These are phyloP conservation scores for Tulasnella sp. DNA, from an alignment of 768 basidiomycete species.

Conservation along the genomic window DNA sequence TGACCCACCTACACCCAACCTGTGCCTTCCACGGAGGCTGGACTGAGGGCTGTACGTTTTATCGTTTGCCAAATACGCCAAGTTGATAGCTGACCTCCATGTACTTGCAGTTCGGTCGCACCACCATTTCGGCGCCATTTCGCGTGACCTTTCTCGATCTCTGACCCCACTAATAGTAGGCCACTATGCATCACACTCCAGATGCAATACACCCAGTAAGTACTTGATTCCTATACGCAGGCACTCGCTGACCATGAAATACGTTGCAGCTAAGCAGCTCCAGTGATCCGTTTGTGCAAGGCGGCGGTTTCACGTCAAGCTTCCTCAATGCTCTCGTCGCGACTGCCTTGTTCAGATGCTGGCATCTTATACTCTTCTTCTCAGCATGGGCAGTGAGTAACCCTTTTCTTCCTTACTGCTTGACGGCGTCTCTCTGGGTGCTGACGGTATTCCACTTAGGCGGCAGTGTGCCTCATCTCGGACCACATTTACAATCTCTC, in stretches of 20 bases:
- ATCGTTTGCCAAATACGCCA: neutral
- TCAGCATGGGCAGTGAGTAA: conserved; percentile 44
- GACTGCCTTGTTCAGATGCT: conserved; percentile 48
- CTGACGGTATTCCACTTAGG: neutral
- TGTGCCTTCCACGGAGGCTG: too few relatives aligned
- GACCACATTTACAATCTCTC: conserved; percentile 37
- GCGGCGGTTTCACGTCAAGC: neutral
- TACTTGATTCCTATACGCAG: neutral
- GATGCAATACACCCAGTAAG: neutral
- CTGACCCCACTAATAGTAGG: too few relatives aligned
- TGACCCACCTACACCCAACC: neutral
- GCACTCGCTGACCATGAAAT: neutral
- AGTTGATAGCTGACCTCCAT: neutral
- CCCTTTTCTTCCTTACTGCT: too few relatives aligned
- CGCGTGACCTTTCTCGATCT: neutral
- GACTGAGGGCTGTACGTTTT: neutral
- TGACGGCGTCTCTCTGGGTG: neutral
- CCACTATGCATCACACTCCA: neutral
- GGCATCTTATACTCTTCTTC: conserved; percentile 61
- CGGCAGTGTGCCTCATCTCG: conserved; percentile 45
- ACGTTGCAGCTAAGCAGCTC: neutral
- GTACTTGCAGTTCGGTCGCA: neutral
- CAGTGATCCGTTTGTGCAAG: conserved; percentile 14
- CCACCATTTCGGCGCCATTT: neutral
- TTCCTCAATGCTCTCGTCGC: conserved; percentile 36